These are phyloP conservation scores for Psilocybe mexicana DNA, from an alignment of 1,284 basidiomycete species.

Conservation along the genomic window DNA sequence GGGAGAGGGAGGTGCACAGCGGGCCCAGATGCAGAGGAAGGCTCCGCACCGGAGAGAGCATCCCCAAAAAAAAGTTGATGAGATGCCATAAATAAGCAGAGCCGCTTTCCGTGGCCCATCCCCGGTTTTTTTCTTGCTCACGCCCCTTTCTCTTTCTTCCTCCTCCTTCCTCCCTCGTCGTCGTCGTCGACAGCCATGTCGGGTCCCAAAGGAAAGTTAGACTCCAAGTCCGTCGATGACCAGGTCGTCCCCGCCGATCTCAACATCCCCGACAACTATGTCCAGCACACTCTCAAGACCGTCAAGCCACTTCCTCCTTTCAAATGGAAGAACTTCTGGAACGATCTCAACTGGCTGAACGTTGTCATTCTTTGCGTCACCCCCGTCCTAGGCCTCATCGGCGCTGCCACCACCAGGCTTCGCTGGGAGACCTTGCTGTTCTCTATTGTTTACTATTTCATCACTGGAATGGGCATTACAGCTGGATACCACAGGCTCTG, in stretches of 20 bases:
- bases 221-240: constrained; percentile 12
- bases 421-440: constrained; percentile 71
- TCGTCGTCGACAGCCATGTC: constrained; percentile 1
- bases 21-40: constrained; percentile 12
- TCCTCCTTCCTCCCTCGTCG: constrained; percentile 2
- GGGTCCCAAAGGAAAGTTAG: background rate
- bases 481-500: constrained; percentile 91
- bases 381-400: constrained; percentile 72
- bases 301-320: constrained; percentile 79
- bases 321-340: constrained; percentile 63
- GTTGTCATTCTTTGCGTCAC: constrained; percentile 68
- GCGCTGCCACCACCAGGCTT: constrained; percentile 60
- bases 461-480: constrained; percentile 81
- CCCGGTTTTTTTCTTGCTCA: constrained; percentile 11
- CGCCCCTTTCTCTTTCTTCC: constrained; percentile 13
- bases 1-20: background rate
- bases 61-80: constrained; percentile 22
- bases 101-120: background rate
- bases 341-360: constrained; percentile 76
- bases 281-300: constrained; percentile 79
- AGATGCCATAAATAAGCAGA: constrained; percentile 20
- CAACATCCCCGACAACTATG: constrained; percentile 88
- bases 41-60: constrained; percentile 7
- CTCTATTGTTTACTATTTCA: constrained; percentile 79
- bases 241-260: constrained; percentile 55